Evolutionary conservation across 768 basidiomycete species (phyloP), one percentile per base, ranked within the genome.

Genomic region (Piloderma croceum): DNA sequence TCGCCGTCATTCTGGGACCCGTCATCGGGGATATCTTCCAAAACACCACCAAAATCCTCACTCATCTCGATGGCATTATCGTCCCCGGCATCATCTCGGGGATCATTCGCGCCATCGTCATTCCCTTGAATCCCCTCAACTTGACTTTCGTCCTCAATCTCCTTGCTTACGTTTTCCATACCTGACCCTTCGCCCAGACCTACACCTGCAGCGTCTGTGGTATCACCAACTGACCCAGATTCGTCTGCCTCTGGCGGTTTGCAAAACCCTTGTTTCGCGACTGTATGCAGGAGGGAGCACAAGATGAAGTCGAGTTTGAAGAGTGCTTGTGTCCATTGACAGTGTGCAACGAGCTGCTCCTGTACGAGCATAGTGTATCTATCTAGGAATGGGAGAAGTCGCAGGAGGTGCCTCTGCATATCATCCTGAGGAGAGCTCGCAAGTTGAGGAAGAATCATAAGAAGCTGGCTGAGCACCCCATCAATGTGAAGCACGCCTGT

Each of bases 91-190:
- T 66, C 53, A 12, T 72, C 63, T 6, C 70, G 62, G 11, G 66
- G 59, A 18, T 76, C 71, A 13, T 74, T 62, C 12, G 60, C 61
- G 9, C 73, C 69, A 2, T 58, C 61, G 19, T 74, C 70, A 15
- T 88, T 82, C 11, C 77, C 85, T 56, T 81, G 76, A 18, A 98
- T 68, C 0, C 96, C 96, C 53, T 99, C 96, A 6, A 98, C 87
- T 52, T 99, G 94, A 52, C 87, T 85, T 63, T 98, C 92, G 42
- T 97, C 92, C 54, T 93, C 83, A 39, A 98, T 92, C 56, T 97
- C 88, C 52, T 91, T 84, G 69, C 88, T 91, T 42, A 92, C 84
- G 52, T 97, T 85, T 58, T 94, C 77, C 22, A 70, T 67, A 0
- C 96, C 96, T 2, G 74, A 68, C 2, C 96, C 96, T 49, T 87